phyloP scores from a whole-genome alignment of 352 stramenopile genomes.

The Thalassiosira ordinaria region DNA sequence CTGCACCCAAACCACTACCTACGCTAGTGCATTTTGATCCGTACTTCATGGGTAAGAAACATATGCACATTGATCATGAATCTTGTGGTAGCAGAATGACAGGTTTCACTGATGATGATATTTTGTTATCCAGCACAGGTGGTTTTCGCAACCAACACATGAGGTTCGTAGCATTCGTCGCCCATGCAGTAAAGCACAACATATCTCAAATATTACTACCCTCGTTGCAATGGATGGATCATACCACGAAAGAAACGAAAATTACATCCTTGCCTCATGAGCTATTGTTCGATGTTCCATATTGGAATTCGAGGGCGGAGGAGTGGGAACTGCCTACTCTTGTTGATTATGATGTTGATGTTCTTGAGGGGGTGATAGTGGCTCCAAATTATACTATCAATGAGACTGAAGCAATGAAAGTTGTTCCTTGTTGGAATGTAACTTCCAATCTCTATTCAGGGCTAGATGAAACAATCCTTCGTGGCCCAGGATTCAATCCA shows the following conservation, averaged over 20 bases:
- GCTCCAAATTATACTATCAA: background rate
- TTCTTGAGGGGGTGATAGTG: conserved; percentile 24
- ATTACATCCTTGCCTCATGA: conserved; percentile 65
- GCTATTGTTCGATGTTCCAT: conserved; percentile 72
- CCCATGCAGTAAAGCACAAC: conserved; percentile 49
- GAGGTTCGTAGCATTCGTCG: conserved; percentile 64
- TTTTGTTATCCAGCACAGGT: no score
- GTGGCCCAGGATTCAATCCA: conserved; percentile 22
- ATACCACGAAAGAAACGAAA: conserved; percentile 24
- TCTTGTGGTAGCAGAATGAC: no score
- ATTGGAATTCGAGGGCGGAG: conserved; percentile 65
- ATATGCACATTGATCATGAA: no score
- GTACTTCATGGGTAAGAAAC: conserved; percentile 42
- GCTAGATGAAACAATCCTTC: conserved; percentile 36
- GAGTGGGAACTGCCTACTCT: conserved; percentile 29
- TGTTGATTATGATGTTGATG: conserved; percentile 27
- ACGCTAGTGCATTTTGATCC: conserved; percentile 45
- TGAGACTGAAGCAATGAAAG: background rate
- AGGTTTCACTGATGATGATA: no score
- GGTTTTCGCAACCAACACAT: conserved; percentile 72
- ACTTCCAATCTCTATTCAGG: conserved; percentile 31
- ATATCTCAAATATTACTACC: conserved; percentile 65
- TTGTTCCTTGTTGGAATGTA: conserved; percentile 41
- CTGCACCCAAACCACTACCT: background rate
- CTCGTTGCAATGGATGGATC: conserved; percentile 56